Percentiles rank a stretch among this genome's conserved stretches.
phyloP scores from a whole-genome alignment of 495 filamentous ascomycete genomes.

The Hamigera avellanea region DNA sequence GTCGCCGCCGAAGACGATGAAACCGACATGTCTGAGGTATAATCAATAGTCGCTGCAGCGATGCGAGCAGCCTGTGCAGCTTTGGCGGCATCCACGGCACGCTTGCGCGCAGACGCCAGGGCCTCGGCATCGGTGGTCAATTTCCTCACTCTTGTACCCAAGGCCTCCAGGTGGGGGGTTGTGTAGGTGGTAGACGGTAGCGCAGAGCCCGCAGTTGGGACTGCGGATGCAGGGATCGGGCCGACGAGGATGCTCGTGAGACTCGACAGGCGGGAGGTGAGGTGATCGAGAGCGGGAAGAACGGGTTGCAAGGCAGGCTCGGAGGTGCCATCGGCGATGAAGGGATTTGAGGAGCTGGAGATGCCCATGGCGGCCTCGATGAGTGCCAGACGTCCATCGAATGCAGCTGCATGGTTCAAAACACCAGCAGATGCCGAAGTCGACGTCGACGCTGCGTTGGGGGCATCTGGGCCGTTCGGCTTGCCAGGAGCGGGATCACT shows the following conservation, averaged over 20 bases:
- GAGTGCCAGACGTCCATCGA: conserved; percentile 65
- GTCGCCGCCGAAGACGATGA: conserved; percentile 39
- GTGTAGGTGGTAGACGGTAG: conserved; percentile 15
- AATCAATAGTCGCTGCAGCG: conserved; percentile 28
- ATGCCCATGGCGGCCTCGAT: conserved; percentile 79
- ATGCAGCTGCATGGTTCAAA: conserved; percentile 73
- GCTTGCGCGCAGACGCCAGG: conserved; percentile 58
- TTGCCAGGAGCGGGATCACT: conserved; percentile 3
- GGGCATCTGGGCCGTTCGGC: conserved; percentile 1
- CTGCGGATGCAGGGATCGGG: conserved; percentile 20
- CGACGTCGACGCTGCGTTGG: conserved; percentile 16
- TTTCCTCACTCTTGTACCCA: conserved; percentile 60
- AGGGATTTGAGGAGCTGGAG: conserved; percentile 52
- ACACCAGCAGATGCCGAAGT: conserved; percentile 46
- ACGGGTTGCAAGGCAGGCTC: conserved; percentile 64
- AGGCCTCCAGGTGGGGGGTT: conserved; percentile 52
- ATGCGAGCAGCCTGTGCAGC: conserved; percentile 47
- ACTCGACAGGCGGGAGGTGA: conserved; percentile 31
- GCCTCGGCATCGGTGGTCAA: conserved; percentile 70
- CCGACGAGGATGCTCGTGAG: conserved; percentile 33
- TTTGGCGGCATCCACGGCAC: conserved; percentile 60
- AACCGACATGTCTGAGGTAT: conserved; percentile 29
- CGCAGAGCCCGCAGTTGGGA: conserved; percentile 9
- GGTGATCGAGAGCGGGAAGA: conserved; percentile 62
- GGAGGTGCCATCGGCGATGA: conserved; percentile 43